Evolutionary conservation across 176 grass and related monocot genomes (phyloP).

Genomic region (Echinochloa phyllopogon): DNA sequence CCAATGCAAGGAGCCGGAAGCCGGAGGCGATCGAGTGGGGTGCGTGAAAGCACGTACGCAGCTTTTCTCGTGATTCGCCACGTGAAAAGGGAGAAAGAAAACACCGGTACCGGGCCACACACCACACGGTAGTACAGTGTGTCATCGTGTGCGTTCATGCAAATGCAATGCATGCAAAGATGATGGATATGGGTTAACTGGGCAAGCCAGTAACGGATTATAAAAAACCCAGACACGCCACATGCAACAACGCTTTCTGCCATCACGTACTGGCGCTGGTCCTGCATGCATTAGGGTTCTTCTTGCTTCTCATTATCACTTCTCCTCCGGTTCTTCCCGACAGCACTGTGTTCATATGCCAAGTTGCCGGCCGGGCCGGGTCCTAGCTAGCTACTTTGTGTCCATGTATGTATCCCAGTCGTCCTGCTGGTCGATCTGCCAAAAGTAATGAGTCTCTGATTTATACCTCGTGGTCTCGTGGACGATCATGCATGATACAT

Average conservation of each 20-base stretch:
- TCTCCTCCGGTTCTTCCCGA: not conserved
- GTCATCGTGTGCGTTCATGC: not conserved
- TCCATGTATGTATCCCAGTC: too few species aligned
- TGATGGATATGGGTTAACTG: not conserved
- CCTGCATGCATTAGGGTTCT: not conserved
- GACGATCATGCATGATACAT: too few species aligned
- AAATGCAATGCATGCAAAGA: not conserved
- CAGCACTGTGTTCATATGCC: conserved; percentile 9
- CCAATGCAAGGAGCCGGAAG: too few species aligned
- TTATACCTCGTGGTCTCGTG: too few species aligned
- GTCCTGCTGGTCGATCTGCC: too few species aligned
- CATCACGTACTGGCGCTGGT: conserved; percentile 16
- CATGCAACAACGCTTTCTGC: conserved; percentile 10
- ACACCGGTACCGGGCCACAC: not conserved
- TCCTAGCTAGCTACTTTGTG: not conserved
- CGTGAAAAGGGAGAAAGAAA: not conserved
- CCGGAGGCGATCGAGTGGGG: not conserved
- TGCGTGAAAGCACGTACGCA: not conserved
- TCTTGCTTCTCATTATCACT: conserved; percentile 5
- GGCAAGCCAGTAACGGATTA: not conserved
- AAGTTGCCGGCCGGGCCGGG: not conserved
- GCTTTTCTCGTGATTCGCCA: conserved; percentile 13
- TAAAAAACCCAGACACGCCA: conserved; percentile 15
- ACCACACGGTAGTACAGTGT: too few species aligned
- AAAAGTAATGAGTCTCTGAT: too few species aligned